Evolutionary conservation across 441 rosid species (phyloP).

Genomic region (Daphne laureola): DNA sequence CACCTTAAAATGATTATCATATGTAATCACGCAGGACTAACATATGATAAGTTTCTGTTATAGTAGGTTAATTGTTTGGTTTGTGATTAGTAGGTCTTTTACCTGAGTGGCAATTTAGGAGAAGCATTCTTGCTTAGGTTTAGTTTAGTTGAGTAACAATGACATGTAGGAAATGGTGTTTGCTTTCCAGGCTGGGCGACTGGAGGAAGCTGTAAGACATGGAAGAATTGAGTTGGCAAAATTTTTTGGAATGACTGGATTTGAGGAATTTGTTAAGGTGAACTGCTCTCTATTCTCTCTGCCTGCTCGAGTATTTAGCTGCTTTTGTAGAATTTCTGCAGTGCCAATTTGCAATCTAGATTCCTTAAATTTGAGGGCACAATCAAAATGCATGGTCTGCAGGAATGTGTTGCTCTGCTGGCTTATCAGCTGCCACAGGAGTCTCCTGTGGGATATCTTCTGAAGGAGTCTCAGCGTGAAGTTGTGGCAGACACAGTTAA

Average conservation of each 20-base stretch:
- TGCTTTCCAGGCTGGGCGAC: constrained; percentile 50
- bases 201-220: constrained; percentile 68
- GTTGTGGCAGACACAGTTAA: constrained; percentile 82
- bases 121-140: no score
- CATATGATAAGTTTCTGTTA: no score
- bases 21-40: no score
- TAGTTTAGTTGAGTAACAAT: no score
- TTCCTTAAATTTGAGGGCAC: no score
- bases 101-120: no score
- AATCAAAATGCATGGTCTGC: no score
- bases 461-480: constrained; percentile 69
- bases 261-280: constrained; percentile 60
- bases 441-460: constrained; percentile 64
- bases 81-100: no score
- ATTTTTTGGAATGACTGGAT: constrained; percentile 41
- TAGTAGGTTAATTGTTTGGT: no score
- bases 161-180: no score
- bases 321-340: constrained; percentile 3
- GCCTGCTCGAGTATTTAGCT: background rate
- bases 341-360: constrained; percentile 1
- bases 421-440: constrained; percentile 64
- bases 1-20: no score
- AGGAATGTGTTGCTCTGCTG: constrained; percentile 85
- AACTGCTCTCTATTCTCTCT: background rate
- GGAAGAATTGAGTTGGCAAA: constrained; percentile 68